Base-by-base conservation (phyloP, 345 rosid genomes). In the Linum tenue region DNA sequence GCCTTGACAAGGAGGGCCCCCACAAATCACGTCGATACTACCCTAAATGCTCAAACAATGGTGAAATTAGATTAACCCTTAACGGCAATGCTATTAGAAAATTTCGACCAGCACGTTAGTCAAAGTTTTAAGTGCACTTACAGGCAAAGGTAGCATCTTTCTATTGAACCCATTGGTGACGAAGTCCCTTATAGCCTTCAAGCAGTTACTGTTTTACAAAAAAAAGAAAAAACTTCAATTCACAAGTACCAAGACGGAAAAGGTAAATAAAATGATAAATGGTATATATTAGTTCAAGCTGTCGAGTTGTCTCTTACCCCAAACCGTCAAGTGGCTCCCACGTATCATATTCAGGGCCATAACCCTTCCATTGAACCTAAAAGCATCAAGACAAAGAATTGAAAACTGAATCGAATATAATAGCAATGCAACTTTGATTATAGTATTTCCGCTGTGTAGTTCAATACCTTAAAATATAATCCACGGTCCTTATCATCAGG, bases 1-100 rank as follows among this genome's bases (percentile, higher is more conserved):
- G 0, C 98, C 98, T 78, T 91, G 96, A 62, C 95, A 91, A 0
- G 98, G 94, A 0, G 97, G 96, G 1, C 97, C 96, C 2, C 96
- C 96, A 59, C 97, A 86, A 39, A 91, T 60, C n/a, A 86, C 90
- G 79, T 85, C 86, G 7, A 73, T 87, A 63, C 61, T 69, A 9
- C 96, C 92, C 96, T 89, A 40, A 37, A 68, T 22, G 59, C 56
- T 39, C 15, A 65, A 42, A 3, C 12, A 36, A 68, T 22, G 39
- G 67, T n/a, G 1, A 3, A 51, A 62, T 48, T 50, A 53, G 12
- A 16, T 14, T 1, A 53, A 5, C 0, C 12, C 2, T 56, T 56
- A 15, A 22, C 36, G 22, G 37, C 16, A 37, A 57, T 16, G 37
- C n/a, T 3, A 57, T 7, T 4, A 57, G 11, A 16, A 31, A 57